Evolutionary conservation across 148 eudicot species (phyloP), one percentile per base, ranked within the genome.

Genomic region (Cornus suecica): DNA sequence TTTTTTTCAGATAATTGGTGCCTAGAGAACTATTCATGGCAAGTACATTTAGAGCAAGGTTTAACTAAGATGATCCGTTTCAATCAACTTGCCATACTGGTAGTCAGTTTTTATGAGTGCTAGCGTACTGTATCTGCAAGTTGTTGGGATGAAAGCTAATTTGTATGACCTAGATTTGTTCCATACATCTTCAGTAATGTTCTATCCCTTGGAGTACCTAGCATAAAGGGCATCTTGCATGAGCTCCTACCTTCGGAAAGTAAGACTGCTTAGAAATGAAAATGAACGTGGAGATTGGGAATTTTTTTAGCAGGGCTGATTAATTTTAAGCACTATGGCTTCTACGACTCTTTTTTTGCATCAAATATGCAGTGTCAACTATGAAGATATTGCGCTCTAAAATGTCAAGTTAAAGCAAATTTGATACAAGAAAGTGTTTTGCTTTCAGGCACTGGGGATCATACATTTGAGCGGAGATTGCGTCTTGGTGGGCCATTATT

Each of bases 401-500:
- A 51, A 18, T 67, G 31, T 61, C 31, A 74, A 75, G 71, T 76
- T 79, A 67, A 70, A 16, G 30, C 28, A 11, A 68, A 60, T 76
- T 28, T 63, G 48, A 34, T 74, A 65, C 68, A 63, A 64, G 25
- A 66, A 45, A 74, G 72, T 71, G 42, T 74, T 34, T 52, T 76
- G 71, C 37, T 62, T 30, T 74, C 85, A 95, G 99, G 99, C 74
- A 95, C 99, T 8, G 99, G 99, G 76, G 99, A 95, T 84, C 99
- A 95, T 86, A 79, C 92, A 58, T 95, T 95, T 83, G 96, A 95
- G 83, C 88, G 99, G 30, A 88, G 99, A 71, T 83, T 95, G 83
- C 97, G 94, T 77, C 88, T 95, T 66, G 97, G 99, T 73, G 96
- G 92, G 71, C 97, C 99, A 67, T 78, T 95, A 74, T 71, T 95